Evolutionary conservation across 1,284 basidiomycete species (phyloP), one percentile per base, ranked within the genome.

Genomic region (Mycosarcoma mackinlayi): DNA sequence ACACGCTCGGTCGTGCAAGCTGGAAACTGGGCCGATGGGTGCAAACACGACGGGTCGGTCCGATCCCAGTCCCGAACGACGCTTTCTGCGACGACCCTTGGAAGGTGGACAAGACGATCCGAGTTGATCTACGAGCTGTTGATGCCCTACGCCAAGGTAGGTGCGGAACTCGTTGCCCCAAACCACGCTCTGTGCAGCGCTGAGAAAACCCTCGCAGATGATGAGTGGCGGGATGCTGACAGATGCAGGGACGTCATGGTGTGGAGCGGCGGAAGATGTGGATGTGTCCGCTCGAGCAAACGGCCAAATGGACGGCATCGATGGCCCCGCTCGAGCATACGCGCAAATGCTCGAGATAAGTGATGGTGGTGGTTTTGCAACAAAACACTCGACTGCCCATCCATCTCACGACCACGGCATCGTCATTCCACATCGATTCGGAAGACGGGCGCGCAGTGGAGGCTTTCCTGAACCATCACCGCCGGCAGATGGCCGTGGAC

Each of bases 1-100:
- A 73, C 87, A 88, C 13, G 87, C 87, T 48, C 87, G 78, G 60
- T 89, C 88, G 68, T 88, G 87, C 24, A 88, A 65, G 3, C 86
- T 87, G 67, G 87, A 87, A 84, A 18, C 87, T 85, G 41, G 87
- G 83, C 57, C 87, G 86, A 57, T 69, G 24, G 64, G 69, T 4
- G 56, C 53, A 24, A 67, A 69, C 3, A 76, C 35, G 8, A 73
- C 57, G 3, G 42, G 13, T 2, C 63, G 52, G 5, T 9, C 31
- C 4, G 53, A 61, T 3, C 56, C 54, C 3, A 61, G 24, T 0
- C 34, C 38, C 3, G 53, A 61, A 4, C 44, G 39, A 7, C 62
- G 30, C 18, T 34, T 48, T n/a, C n/a, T n/a, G 14, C 27, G 34
- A 30, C 18, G 25, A n/a, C 23, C 19, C n/a, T 21, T 3, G 19